Conservation (phyloP, 1,139 yeast species). For the Candida tetrigidarum region DNA sequence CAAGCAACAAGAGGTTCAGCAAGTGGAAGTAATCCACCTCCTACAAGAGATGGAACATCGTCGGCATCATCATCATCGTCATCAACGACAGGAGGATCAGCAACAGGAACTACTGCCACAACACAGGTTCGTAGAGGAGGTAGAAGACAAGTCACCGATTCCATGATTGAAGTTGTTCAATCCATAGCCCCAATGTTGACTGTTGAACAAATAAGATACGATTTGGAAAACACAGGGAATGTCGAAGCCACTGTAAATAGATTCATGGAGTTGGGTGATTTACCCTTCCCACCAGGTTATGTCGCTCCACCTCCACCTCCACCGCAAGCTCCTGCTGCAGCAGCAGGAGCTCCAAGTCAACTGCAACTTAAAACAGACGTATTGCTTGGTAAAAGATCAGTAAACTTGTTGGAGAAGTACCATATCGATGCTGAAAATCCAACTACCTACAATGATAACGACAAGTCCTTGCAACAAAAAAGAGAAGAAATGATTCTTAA, state of each 20-base stretch:
- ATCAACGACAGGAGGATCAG: conserved; percentile 2
- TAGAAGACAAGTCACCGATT: conserved; percentile 67
- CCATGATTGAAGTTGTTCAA: conserved; percentile 87
- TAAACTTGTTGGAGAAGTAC: conserved; percentile 44
- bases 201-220: conserved; percentile 69
- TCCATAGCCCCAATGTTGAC: conserved; percentile 79
- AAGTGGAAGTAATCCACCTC: conserved; percentile 11
- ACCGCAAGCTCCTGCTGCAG: conserved; percentile 9
- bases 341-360: conserved; percentile 11
- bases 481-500: conserved; percentile 48
- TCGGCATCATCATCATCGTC: conserved; percentile 9
- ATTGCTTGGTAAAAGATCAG: conserved; percentile 13
- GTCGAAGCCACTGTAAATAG: conserved; percentile 81
- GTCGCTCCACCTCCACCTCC: conserved; percentile 22
- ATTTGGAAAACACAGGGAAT: conserved; percentile 70
- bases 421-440: conserved; percentile 27
- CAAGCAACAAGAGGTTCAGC: conserved; percentile 3
- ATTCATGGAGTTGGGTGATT: conserved; percentile 61
- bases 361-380: conserved; percentile 5
- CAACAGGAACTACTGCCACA: no score
- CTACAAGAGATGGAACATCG: conserved; percentile 9
- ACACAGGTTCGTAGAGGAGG: conserved; percentile 21
- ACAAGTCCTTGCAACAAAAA: conserved; percentile 27
- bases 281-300: conserved; percentile 69
- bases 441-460: conserved; percentile 16